Evolutionary conservation across 2,329 filamentous ascomycete species (phyloP).

Genomic region (Xylaria sp.): DNA sequence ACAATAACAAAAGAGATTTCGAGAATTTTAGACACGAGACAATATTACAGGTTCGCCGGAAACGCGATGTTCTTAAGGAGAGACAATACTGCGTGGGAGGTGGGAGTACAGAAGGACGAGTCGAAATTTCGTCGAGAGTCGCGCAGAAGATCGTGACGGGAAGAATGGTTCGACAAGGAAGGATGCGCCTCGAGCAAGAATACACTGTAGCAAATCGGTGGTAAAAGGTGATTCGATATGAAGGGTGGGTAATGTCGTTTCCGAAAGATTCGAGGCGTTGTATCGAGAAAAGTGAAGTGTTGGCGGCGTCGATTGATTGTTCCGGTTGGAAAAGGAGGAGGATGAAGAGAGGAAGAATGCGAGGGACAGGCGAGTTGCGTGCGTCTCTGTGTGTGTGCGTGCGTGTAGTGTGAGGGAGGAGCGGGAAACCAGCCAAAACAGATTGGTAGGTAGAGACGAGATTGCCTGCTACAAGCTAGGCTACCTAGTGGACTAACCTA

Average conservation of each 20-base stretch:
- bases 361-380: conserved; percentile 38
- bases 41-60: conserved; percentile 34
- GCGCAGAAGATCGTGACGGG: conserved; percentile 42
- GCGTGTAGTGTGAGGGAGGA: conserved; percentile 38
- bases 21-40: conserved; percentile 37
- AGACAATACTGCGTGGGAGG: conserved; percentile 34
- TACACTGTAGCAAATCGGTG: conserved; percentile 42
- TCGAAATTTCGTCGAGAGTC: conserved; percentile 31
- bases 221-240: conserved; percentile 41
- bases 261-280: conserved; percentile 43
- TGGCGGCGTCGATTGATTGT: conserved; percentile 40
- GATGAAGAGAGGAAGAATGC: conserved; percentile 40
- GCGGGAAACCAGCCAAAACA: conserved; percentile 47
- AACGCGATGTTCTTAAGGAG: conserved; percentile 29
- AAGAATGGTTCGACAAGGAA: conserved; percentile 36
- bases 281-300: conserved; percentile 36
- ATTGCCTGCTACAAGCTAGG: conserved; percentile 35
- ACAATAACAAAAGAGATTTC: conserved; percentile 46
- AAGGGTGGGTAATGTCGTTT: conserved; percentile 39
- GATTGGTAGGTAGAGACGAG: conserved; percentile 33
- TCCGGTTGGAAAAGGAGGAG: conserved; percentile 42
- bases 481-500: conserved; percentile 27
- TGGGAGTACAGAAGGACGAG: conserved; percentile 32
- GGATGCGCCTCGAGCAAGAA: conserved; percentile 47
- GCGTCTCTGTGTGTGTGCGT: conserved; percentile 28